Evolutionary conservation across 2,329 filamentous ascomycete species (phyloP).

Genomic region (Lachnellula occidentalis): DNA sequence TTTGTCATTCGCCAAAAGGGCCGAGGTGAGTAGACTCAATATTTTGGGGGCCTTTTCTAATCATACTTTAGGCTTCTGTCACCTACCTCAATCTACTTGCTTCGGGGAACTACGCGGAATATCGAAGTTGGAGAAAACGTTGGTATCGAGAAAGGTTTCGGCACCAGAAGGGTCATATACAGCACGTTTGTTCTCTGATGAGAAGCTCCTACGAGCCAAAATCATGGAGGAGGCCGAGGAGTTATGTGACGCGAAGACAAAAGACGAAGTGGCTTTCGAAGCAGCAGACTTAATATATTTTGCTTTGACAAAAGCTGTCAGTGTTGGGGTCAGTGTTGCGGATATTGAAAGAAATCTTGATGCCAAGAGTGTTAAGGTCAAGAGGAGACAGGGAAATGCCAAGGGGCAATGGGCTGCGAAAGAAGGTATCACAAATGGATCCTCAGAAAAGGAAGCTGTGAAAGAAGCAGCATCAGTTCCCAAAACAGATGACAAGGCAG

Average conservation of each 20-base stretch:
- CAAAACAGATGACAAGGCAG: slow-evolving; percentile 47
- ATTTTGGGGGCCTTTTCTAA: slow-evolving; percentile 5
- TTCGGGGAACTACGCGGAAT: slow-evolving; percentile 83
- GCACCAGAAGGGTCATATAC: slow-evolving; percentile 92
- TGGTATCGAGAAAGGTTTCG: slow-evolving; percentile 72
- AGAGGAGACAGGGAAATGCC: slow-evolving; percentile 85
- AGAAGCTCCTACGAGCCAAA: slow-evolving; percentile 85
- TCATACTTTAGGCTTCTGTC: slow-evolving; percentile 65
- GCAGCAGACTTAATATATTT: slow-evolving; percentile 96
- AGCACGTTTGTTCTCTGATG: slow-evolving; percentile 83
- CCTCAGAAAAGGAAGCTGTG: slow-evolving; percentile 35
- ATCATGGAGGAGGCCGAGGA: slow-evolving; percentile 99
- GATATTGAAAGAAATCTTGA: slow-evolving; percentile 92
- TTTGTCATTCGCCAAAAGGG: slow-evolving; percentile 90
- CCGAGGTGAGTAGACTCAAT: slow-evolving; percentile 42
- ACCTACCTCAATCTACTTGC: slow-evolving; percentile 86
- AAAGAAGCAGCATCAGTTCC: slow-evolving; percentile 44
- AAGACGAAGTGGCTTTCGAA: slow-evolving; percentile 85
- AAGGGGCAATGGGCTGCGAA: slow-evolving; percentile 90
- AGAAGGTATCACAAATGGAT: slow-evolving; percentile 54
- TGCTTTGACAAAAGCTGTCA: slow-evolving; percentile 81
- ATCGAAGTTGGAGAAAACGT: slow-evolving; percentile 78
- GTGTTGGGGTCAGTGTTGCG: slow-evolving; percentile 76
- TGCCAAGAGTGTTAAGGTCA: slow-evolving; percentile 91
- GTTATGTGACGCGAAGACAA: slow-evolving; percentile 77